phyloP scores from a whole-genome alignment of 495 filamentous ascomycete species.

The Aspergillus diversus region DNA sequence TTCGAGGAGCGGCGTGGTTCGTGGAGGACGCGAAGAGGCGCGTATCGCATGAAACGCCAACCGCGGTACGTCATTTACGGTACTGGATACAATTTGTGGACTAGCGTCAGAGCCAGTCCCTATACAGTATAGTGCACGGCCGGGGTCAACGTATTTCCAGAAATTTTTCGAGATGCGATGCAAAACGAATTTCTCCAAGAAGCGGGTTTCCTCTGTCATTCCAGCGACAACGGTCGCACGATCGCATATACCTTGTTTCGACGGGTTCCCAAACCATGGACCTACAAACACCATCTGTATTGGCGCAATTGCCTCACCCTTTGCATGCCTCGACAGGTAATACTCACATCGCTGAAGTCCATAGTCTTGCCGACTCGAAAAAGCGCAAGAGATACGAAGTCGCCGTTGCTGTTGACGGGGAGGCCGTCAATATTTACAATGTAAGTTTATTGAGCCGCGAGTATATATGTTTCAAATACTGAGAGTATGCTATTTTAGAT shows the following conservation, averaged over 20 bases:
- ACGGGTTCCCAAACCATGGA: constrained; percentile 39
- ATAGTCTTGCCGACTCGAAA: constrained; percentile 68
- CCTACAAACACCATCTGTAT: constrained; percentile 52
- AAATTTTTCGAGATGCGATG: constrained; percentile 49
- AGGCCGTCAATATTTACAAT: constrained; percentile 91
- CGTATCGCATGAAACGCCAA: constrained; percentile 21
- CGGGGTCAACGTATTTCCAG: constrained; percentile 41
- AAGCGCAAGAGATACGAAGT: constrained; percentile 89
- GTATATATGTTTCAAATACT: neutral
- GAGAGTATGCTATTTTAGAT: constrained; percentile 54
- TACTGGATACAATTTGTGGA: constrained; percentile 16
- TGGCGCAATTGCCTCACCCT: constrained; percentile 69
- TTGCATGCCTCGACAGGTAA: constrained; percentile 62
- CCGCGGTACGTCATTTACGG: constrained; percentile 17
- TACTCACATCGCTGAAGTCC: constrained; percentile 70
- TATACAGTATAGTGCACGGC: constrained; percentile 1
- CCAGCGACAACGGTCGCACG: constrained; percentile 27
- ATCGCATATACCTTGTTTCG: constrained; percentile 9
- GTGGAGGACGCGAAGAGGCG: constrained; percentile 23
- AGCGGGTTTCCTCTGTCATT: constrained; percentile 20
- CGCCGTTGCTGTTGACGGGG: constrained; percentile 84
- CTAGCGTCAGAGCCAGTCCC: constrained; percentile 7
- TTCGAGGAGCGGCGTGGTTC: constrained; percentile 17
- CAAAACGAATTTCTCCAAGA: constrained; percentile 31
- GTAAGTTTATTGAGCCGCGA: constrained; percentile 48